Evolutionary conservation across 768 basidiomycete genomes (phyloP).

Genomic region (Tricholoma flavovirens): DNA sequence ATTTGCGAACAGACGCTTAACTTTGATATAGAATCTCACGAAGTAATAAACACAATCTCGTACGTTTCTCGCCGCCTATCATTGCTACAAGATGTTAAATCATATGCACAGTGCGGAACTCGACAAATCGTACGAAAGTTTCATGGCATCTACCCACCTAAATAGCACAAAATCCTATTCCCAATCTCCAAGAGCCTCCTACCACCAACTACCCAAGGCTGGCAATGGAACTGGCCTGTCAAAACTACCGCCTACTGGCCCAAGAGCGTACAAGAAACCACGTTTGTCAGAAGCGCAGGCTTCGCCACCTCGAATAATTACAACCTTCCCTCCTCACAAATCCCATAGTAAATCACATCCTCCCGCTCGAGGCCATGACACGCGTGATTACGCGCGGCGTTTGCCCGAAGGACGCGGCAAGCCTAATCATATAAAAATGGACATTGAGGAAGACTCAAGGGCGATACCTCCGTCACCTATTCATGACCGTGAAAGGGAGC

Average conservation of each 20-base stretch:
- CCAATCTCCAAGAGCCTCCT: constrained; percentile 42
- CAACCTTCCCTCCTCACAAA: constrained; percentile 24
- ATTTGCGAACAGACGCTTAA: background rate
- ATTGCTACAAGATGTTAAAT: constrained; percentile 12
- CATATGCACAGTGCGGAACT: constrained; percentile 54
- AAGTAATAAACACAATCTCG: constrained; percentile 66
- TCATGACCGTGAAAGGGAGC: constrained; percentile 25
- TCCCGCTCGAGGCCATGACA: constrained; percentile 11
- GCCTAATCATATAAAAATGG: constrained; percentile 37
- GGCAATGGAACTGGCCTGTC: constrained; percentile 29
- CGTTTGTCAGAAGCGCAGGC: constrained; percentile 54
- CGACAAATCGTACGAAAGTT: constrained; percentile 68
- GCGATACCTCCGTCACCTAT: constrained; percentile 37
- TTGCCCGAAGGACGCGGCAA: constrained; percentile 19
- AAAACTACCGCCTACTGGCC: constrained; percentile 70
- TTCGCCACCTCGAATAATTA: constrained; percentile 24
- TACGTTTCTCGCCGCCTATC: constrained; percentile 35
- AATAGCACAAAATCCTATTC: constrained; percentile 35
- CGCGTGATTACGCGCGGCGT: constrained; percentile 22
- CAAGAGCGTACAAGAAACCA: constrained; percentile 75
- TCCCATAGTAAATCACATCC: constrained; percentile 12
- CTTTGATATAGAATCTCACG: constrained; percentile 61
- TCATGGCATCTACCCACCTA: constrained; percentile 41
- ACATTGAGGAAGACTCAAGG: constrained; percentile 49
- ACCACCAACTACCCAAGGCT: constrained; percentile 29